These are phyloP conservation scores for Erysimum cheiri DNA, from an alignment of 441 rosid genomes.

Conservation along the genomic window DNA sequence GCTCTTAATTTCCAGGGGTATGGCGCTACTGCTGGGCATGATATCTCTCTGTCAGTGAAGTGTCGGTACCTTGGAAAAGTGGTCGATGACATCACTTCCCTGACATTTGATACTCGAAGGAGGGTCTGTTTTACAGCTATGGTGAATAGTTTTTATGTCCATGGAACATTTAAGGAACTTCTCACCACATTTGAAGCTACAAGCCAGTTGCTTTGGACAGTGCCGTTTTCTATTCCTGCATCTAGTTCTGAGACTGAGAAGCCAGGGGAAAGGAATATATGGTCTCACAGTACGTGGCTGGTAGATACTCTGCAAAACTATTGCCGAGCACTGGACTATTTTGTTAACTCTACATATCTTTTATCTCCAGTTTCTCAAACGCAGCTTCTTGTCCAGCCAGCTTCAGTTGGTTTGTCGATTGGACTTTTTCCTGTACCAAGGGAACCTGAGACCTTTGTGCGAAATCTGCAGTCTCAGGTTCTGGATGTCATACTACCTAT, in stretches of 20 bases:
- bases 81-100: slow-evolving; percentile 83
- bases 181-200: slow-evolving; percentile 97
- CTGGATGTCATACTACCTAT: slow-evolving; percentile 86
- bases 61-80: slow-evolving; percentile 94
- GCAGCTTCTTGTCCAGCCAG: slow-evolving; percentile 94
- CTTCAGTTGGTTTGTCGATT: slow-evolving; percentile 84
- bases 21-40: slow-evolving; percentile 66
- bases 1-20: slow-evolving; percentile 85
- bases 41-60: slow-evolving; percentile 71
- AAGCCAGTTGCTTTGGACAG: slow-evolving; percentile 85
- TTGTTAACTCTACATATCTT: slow-evolving; percentile 80
- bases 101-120: slow-evolving; percentile 85
- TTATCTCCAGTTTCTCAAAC: slow-evolving; percentile 81
- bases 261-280: slow-evolving; percentile 69
- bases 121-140: slow-evolving; percentile 83
- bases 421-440: slow-evolving; percentile 92
- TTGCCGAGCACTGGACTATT: slow-evolving; percentile 81
- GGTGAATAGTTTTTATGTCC: slow-evolving; percentile 91
- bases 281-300: slow-evolving; percentile 76
- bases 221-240: slow-evolving; percentile 63
- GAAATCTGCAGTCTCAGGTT: slow-evolving; percentile 91
- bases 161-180: slow-evolving; percentile 88
- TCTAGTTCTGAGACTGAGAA: slow-evolving; percentile 68
- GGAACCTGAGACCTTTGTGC: slow-evolving; percentile 89
- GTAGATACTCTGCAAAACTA: slow-evolving; percentile 86